Evolutionary conservation across 192 early-diverging fungal genomes (phyloP), one percentile per base, ranked within the genome.

Genomic region (Coemansia sp.): DNA sequence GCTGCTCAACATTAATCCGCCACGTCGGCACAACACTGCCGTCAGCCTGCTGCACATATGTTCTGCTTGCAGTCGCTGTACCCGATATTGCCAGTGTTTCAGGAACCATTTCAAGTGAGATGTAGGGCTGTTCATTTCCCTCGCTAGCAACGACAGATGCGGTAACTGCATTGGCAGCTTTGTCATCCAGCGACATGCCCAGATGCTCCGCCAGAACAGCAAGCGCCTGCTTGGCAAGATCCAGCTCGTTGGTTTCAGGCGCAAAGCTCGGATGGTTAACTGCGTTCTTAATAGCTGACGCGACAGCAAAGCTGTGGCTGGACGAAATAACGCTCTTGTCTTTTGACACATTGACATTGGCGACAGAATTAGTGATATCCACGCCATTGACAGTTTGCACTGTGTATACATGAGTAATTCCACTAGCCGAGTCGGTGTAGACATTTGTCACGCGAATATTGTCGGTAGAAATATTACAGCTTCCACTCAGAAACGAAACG

Each of bases 1-100:
- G 75, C 83, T 94, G 86, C 70, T 95, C 90, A 10, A 93, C 66
- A 57, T 90, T 85, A 17, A 95, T 54, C 45, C 92, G 90, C 89
- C 93, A 98, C 14, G 93, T 90, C 1, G 91, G 82, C 50, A 85
- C 74, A 8, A 95, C 63, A 1, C 69, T 57, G 29, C 85, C 87
- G 14, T 85, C 75, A 9, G 79, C 85, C 5, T 71, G 74, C 61
- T 91, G 91, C 51, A 94, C 62, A 53, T 89, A 92, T 23, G 85
- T 85, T 51, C 87, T 75, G 19, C 71, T 74, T 14, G 86, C 87
- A 4, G 88, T 86, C 12, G 68, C 54, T 12, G 55, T 49, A 8
- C 71, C 71, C 3, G 61, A 52, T 11, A 50, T 47, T 0, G 71
- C 55, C 19, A 74, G 14, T 2, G 23, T 23, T 26, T 90, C 84